Percentiles rank a stretch among this genome's conserved stretches.
phyloP scores from a whole-genome alignment of 1,284 basidiomycete species.

The Malassezia cuniculi region DNA sequence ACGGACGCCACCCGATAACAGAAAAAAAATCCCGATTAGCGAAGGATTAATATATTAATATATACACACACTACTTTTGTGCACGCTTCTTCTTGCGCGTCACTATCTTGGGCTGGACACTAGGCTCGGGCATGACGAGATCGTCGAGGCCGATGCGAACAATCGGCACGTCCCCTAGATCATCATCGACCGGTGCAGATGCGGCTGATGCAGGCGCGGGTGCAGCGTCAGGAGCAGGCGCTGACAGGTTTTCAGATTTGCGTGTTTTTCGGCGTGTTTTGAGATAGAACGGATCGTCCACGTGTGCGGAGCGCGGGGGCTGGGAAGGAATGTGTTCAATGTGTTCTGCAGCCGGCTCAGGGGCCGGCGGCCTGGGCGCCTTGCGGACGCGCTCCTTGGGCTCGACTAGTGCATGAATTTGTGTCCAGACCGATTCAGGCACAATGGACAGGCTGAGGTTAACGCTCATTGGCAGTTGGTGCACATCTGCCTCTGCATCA shows the following conservation, averaged over 20 bases:
- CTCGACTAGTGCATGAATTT: slow-evolving; percentile 3
- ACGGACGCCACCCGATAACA: too few relatives aligned
- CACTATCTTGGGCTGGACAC: slow-evolving; percentile 11
- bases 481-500: slow-evolving; percentile 73
- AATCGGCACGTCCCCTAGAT: slow-evolving; percentile 33
- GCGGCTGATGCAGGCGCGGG: not conserved
- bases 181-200: slow-evolving; percentile 9
- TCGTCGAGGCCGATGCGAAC: slow-evolving; percentile 26
- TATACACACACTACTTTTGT: not conserved
- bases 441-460: slow-evolving; percentile 76
- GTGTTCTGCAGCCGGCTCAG: slow-evolving; percentile 5
- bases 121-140: not conserved
- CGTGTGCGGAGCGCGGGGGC: slow-evolving; percentile 38
- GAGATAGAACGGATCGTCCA: slow-evolving; percentile 25
- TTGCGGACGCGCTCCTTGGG: not conserved
- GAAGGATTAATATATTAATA: not conserved
- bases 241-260: not conserved
- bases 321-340: slow-evolving; percentile 36
- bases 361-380: slow-evolving; percentile 2
- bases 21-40: too few relatives aligned
- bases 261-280: slow-evolving; percentile 2
- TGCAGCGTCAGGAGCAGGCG: not conserved
- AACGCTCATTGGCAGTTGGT: slow-evolving; percentile 62
- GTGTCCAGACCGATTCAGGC: slow-evolving; percentile 39
- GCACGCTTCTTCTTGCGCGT: slow-evolving; percentile 8